These are phyloP conservation scores for Hypholoma fasciculare DNA, from an alignment of 768 basidiomycete species.

Conservation along the genomic window DNA sequence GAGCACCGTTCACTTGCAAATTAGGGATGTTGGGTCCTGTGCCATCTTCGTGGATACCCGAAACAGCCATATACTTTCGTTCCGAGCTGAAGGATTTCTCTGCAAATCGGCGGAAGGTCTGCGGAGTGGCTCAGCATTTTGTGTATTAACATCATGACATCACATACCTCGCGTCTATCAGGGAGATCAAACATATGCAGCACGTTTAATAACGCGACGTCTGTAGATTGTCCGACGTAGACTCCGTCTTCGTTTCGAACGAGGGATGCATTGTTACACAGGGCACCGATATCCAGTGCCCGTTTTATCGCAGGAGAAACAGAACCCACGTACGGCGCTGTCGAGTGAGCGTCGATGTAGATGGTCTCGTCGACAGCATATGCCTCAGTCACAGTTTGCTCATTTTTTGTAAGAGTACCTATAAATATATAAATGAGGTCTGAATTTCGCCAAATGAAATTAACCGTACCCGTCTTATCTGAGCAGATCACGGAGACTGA, in stretches of 20 bases:
- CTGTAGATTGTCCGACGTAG: conserved; percentile 87
- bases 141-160: neutral
- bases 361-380: conserved; percentile 86
- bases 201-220: conserved; percentile 88
- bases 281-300: conserved; percentile 76
- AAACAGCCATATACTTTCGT: conserved; percentile 90
- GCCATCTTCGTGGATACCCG: conserved; percentile 60
- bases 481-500: conserved; percentile 98
- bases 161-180: conserved; percentile 71
- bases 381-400: conserved; percentile 89
- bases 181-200: conserved; percentile 62
- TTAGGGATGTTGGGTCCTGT: conserved; percentile 15
- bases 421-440: conserved; percentile 13
- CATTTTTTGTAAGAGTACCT: conserved; percentile 94
- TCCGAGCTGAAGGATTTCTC: conserved; percentile 95
- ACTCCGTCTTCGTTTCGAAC: conserved; percentile 66
- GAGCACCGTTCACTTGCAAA: conserved; percentile 28
- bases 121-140: neutral
- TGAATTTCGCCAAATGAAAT: neutral
- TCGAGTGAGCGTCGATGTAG: conserved; percentile 57
- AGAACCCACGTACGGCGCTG: conserved; percentile 30
- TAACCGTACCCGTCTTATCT: conserved; percentile 82
- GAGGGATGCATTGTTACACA: conserved; percentile 87
- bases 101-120: conserved; percentile 70
- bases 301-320: conserved; percentile 71